Evolutionary conservation across 495 filamentous ascomycete species (phyloP).

Genomic region (Aspergillus diversus): DNA sequence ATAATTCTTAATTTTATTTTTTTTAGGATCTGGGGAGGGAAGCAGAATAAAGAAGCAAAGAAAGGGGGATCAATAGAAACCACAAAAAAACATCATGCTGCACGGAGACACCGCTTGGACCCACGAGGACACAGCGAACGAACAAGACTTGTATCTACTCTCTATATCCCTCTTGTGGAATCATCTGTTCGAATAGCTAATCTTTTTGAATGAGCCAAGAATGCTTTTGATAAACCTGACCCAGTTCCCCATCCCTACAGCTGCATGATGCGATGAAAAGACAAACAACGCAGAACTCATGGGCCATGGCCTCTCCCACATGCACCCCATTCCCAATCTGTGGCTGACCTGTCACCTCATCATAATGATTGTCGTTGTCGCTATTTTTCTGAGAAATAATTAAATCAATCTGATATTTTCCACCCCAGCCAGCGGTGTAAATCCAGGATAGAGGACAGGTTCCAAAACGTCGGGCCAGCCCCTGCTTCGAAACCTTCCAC

Average conservation of each 20-base stretch:
- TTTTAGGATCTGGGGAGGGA: constrained; percentile 1
- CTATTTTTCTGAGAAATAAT: neutral
- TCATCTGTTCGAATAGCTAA: neutral
- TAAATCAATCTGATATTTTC: neutral
- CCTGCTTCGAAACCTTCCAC: neutral
- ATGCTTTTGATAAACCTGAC: neutral
- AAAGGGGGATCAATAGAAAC: constrained; percentile 14
- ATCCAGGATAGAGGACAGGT: neutral
- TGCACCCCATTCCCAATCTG: neutral
- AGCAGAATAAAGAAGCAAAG: neutral
- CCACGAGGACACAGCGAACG: constrained; percentile 23
- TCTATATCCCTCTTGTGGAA: neutral
- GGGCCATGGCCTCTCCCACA: neutral
- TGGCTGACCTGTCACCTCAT: constrained; percentile 5
- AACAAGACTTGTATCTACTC: constrained; percentile 8
- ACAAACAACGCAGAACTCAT: neutral
- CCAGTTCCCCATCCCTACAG: neutral
- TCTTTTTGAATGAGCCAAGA: too few species aligned
- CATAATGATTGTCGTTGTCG: neutral
- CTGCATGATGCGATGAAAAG: neutral
- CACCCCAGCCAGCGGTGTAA: neutral
- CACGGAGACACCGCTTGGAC: constrained; percentile 23
- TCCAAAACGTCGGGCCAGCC: neutral
- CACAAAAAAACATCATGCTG: constrained; percentile 3
- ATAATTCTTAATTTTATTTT: neutral